Evolutionary conservation across 2,329 filamentous ascomycete genomes (phyloP).

Genomic region (Fusarium temperatum): DNA sequence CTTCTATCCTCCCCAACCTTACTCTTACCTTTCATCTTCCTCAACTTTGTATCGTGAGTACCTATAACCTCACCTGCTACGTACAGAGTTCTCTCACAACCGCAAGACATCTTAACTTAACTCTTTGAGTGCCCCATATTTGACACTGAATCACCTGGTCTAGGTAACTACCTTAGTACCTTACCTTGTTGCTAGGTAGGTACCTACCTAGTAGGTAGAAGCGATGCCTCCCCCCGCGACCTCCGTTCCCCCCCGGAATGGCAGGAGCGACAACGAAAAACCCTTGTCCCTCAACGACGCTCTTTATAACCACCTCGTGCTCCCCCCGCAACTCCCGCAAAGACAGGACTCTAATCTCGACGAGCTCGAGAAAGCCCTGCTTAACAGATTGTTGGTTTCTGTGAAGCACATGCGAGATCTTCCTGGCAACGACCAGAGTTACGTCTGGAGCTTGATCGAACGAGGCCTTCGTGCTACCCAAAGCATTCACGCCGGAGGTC

Average conservation of each 20-base stretch:
- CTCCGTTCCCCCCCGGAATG: neutral
- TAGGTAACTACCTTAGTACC: no score
- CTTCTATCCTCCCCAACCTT: neutral
- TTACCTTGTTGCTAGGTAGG: no score
- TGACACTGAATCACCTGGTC: neutral
- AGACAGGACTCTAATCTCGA: slow-evolving; percentile 23
- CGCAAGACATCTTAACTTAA: neutral
- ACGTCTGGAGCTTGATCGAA: slow-evolving; percentile 26
- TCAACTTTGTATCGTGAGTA: neutral
- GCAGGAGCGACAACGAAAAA: neutral
- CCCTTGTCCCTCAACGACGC: slow-evolving; percentile 25
- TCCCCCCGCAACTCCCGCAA: slow-evolving; percentile 38
- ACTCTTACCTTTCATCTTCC: neutral
- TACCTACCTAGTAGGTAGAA: neutral
- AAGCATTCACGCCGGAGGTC: slow-evolving; percentile 20
- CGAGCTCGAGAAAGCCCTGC: slow-evolving; percentile 22
- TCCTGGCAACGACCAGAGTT: slow-evolving; percentile 13
- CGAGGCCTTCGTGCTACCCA: slow-evolving; percentile 34
- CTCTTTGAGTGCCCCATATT: neutral
- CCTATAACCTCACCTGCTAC: neutral
- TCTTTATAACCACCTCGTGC: slow-evolving; percentile 38
- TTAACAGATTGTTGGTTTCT: slow-evolving; percentile 23
- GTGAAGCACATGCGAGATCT: slow-evolving; percentile 28
- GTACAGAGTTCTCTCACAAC: neutral
- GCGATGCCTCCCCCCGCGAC: neutral